phyloP scores from a whole-genome alignment of 768 basidiomycete genomes.

The Hygrocybe punicea region DNA sequence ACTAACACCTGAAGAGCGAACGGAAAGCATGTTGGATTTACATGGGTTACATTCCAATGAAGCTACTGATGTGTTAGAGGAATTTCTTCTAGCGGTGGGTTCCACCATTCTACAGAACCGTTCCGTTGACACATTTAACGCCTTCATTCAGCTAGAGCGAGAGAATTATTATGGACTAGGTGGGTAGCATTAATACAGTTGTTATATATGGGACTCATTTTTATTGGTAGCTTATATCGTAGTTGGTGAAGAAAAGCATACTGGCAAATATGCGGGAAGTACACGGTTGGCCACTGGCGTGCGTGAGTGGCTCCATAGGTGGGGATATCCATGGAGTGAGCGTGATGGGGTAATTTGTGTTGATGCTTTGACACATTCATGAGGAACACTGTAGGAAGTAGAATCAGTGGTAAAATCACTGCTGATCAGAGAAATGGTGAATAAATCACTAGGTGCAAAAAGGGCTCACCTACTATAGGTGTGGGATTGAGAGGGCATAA shows the following conservation, averaged over 20 bases:
- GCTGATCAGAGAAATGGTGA: too few species aligned
- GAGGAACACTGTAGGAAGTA: too few species aligned
- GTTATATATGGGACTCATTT: slow-evolving; percentile 9
- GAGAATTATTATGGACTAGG: slow-evolving; percentile 87
- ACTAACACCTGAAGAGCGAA: slow-evolving; percentile 80
- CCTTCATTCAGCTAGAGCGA: slow-evolving; percentile 61
- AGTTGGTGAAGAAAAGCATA: slow-evolving; percentile 96
- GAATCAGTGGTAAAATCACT: too few species aligned
- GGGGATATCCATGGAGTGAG: slow-evolving; percentile 96
- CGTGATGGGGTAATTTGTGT: slow-evolving; percentile 87
- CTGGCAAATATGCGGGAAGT: slow-evolving; percentile 84
- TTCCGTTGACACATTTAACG: not conserved
- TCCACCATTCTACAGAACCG: slow-evolving; percentile 5
- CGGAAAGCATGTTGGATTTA: slow-evolving; percentile 81
- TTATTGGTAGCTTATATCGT: slow-evolving; percentile 67
- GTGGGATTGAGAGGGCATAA: too few species aligned
- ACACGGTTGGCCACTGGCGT: slow-evolving; percentile 81
- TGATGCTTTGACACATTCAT: slow-evolving; percentile 74
- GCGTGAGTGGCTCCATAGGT: slow-evolving; percentile 86
- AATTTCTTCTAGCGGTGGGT: slow-evolving; percentile 83
- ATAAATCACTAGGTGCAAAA: too few species aligned
- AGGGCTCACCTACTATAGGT: too few species aligned
- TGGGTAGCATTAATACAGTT: slow-evolving; percentile 29
- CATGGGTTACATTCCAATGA: slow-evolving; percentile 94
- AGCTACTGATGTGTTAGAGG: slow-evolving; percentile 85